A percentile compares a stretch with the other conserved stretches of the same genome.
Conservation (phyloP, 108 stramenopile species). For the Cyclotella atomus region DNA sequence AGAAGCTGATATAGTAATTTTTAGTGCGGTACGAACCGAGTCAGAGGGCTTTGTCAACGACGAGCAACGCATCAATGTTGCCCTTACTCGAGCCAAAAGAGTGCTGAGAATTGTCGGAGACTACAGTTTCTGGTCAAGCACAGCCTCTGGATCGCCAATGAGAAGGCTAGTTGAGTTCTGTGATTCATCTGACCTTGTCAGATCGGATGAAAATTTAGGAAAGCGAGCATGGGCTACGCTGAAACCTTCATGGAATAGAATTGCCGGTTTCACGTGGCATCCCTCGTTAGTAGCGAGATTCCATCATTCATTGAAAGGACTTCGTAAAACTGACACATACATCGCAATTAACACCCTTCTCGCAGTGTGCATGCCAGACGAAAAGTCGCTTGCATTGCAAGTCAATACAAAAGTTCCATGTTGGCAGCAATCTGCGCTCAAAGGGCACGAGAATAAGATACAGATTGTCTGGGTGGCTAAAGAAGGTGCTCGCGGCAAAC, state of each 20-base stretch:
- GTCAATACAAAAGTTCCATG: neutral
- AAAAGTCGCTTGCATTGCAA: neutral
- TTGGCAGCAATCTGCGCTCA: slow-evolving; percentile 19
- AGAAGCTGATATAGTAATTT: slow-evolving; percentile 6
- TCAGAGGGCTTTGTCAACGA: neutral
- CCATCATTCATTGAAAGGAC: neutral
- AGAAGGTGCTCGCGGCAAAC: neutral
- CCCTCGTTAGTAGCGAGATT: neutral
- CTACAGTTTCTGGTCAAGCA: slow-evolving; percentile 2
- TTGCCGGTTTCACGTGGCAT: neutral
- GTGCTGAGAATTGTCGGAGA: slow-evolving; percentile 55
- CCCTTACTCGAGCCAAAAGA: slow-evolving; percentile 72
- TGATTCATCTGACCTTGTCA: neutral
- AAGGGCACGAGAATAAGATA: neutral
- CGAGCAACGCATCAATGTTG: slow-evolving; percentile 75
- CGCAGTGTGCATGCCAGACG: slow-evolving; percentile 16
- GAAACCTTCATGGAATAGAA: neutral
- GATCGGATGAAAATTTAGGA: neutral
- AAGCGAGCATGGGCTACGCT: neutral
- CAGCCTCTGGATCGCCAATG: neutral
- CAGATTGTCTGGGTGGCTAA: slow-evolving; percentile 36
- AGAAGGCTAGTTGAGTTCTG: neutral
- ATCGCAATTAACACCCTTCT: slow-evolving; percentile 27
- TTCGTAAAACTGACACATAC: neutral
- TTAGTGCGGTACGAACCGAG: neutral